These are phyloP conservation scores for Pleurotus platypus DNA, from an alignment of 768 basidiomycete species.

Conservation along the genomic window DNA sequence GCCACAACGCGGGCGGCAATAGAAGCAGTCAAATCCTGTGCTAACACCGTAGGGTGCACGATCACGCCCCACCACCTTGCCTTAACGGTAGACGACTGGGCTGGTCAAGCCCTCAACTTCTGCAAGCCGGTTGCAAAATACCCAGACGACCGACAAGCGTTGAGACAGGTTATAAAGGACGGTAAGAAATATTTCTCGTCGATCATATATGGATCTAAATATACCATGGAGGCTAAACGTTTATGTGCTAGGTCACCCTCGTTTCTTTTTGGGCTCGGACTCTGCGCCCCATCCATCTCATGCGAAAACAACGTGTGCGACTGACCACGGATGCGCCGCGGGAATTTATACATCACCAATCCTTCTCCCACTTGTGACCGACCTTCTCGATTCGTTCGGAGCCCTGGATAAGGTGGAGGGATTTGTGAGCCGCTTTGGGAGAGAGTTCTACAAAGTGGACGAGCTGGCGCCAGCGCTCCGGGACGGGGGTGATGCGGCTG, in stretches of 20 bases:
- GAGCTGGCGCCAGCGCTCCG: slow-evolving; percentile 1
- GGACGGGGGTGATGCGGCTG: slow-evolving; percentile 28
- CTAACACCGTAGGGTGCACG: slow-evolving; percentile 85
- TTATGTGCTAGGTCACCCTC: slow-evolving; percentile 64
- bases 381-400: slow-evolving; percentile 82
- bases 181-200: slow-evolving; percentile 36
- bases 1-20: slow-evolving; percentile 92
- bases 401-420: slow-evolving; percentile 78
- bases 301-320: slow-evolving; percentile 67
- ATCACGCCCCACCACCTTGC: slow-evolving; percentile 97
- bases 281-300: slow-evolving; percentile 86
- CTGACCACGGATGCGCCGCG: slow-evolving; percentile 79
- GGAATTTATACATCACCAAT: slow-evolving; percentile 95
- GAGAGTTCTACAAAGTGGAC: slow-evolving; percentile 64
- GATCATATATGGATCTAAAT: too few species aligned
- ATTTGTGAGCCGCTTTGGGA: slow-evolving; percentile 78
- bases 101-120: slow-evolving; percentile 91
- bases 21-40: slow-evolving; percentile 77
- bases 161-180: slow-evolving; percentile 72
- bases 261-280: slow-evolving; percentile 97
- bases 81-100: slow-evolving; percentile 95
- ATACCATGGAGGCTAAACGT: background rate
- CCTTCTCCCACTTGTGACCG: slow-evolving; percentile 85
- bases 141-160: slow-evolving; percentile 83
- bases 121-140: slow-evolving; percentile 99